These are phyloP conservation scores for Prunus kanzakura DNA, from an alignment of 306 rosid genomes.

Conservation along the genomic window DNA sequence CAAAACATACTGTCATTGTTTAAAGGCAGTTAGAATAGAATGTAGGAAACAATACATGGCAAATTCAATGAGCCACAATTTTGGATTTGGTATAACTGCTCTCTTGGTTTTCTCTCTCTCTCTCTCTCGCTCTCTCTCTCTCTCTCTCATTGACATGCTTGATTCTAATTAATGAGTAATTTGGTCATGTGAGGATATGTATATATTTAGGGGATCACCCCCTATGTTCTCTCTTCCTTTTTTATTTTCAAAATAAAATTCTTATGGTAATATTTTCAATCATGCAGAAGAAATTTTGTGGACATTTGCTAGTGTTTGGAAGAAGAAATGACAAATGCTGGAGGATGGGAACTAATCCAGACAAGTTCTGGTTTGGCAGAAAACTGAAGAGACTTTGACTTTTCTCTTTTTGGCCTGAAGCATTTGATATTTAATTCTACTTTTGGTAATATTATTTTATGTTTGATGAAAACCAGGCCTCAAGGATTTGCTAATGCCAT, in stretches of 20 bases:
- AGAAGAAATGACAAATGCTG: background rate
- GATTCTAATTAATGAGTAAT: too few species aligned
- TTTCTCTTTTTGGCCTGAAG: too few species aligned
- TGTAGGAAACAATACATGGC: background rate
- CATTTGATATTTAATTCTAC: too few species aligned
- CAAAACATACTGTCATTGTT: background rate
- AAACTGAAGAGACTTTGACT: background rate
- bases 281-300: background rate
- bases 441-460: too few species aligned
- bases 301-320: background rate
- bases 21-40: background rate
- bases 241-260: too few species aligned
- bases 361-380: background rate
- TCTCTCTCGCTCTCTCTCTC: background rate
- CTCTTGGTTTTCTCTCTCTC: background rate
- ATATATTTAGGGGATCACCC: too few species aligned
- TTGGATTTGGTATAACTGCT: background rate
- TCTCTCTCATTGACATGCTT: too few species aligned
- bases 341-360: background rate
- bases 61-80: background rate
- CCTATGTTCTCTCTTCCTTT: too few species aligned
- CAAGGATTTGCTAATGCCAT: too few species aligned
- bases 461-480: too few species aligned
- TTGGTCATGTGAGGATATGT: too few species aligned
- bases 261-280: background rate